Evolutionary conservation across 139 green algal species (phyloP), one percentile per base, ranked within the genome.

Genomic region (Auxenochlorella pyrenoidosa): DNA sequence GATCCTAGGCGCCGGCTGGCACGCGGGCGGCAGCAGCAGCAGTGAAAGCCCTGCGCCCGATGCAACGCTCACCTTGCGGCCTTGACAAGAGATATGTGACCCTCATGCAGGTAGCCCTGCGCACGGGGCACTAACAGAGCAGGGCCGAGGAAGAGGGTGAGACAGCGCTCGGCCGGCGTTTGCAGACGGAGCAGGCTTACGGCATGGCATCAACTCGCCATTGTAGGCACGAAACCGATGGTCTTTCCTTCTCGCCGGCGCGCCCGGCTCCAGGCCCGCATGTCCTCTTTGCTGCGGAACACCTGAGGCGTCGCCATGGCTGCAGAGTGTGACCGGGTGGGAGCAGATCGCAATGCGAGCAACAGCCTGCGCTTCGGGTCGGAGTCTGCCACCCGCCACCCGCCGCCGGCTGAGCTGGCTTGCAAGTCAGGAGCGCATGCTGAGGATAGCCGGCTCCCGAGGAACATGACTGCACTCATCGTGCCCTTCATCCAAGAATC

Each of bases 211-310:
- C 15, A 38, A 5, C 43, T 51, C 8, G 97, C 96, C 98, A 99
- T 99, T 2, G 98, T 99, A 0, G 98, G 98, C 38, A 99, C 98
- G 19, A 99, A 94, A 0, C 88, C 98, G 0, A 99, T 87, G 0
- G 58, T 92, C 38, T 92, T 93, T 12, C 96, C 97, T 30, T 88
- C 58, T 22, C 72, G 68, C 70, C 93, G 91, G 65, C 94, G 91
- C 59, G 93, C 71, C 0, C 97, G 80, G 3, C 92, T 93, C 75
- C 93, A 99, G 0, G 75, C 51, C 2, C 97, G 92, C 92, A 99
- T 98, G 6, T 93, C 95, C 1, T 58, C 65, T 13, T 89, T 90
- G 54, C 93, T 83, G 26, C 8, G 86, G 60, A 95, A 90, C 13
- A 94, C 72, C 54, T 82, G 70, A 40, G 89, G 75, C 26, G 28